Evolutionary conservation across 441 rosid genomes (phyloP).

Genomic region (Metrosideros polymorpha): DNA sequence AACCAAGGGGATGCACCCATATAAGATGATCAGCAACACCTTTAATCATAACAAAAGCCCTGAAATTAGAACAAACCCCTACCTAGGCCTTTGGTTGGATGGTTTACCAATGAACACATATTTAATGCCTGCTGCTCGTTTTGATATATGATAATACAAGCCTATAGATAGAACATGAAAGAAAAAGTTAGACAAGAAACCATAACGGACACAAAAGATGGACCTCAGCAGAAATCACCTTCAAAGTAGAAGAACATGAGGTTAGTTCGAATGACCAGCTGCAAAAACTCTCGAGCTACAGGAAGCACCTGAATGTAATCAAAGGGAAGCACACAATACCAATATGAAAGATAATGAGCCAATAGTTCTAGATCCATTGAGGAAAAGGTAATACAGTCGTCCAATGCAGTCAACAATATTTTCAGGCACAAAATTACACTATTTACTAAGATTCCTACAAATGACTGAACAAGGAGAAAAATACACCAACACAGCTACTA

Average conservation of each 20-base stretch:
- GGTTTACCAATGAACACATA: conserved; percentile 89
- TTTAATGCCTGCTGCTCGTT: conserved; percentile 75
- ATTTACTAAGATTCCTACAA: not conserved
- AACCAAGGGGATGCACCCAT: not conserved
- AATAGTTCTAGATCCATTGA: not conserved
- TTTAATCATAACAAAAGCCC: not conserved
- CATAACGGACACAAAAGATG: not conserved
- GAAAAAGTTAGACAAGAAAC: conserved; percentile 3
- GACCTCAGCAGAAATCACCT: conserved; percentile 33
- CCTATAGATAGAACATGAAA: conserved; percentile 29
- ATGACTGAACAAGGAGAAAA: not conserved
- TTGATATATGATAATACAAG: conserved; percentile 83
- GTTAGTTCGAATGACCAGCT: conserved; percentile 73
- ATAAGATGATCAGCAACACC: not conserved
- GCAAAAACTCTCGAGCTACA: conserved; percentile 65
- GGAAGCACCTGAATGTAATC: conserved; percentile 55
- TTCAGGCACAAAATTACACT: not conserved
- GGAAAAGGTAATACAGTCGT: not conserved
- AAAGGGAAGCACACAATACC: not conserved
- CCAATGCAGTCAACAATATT: not conserved
- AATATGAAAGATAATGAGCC: not conserved
- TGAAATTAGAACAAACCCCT: not conserved
- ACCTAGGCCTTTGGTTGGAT: conserved; percentile 91
- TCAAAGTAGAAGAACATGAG: conserved; percentile 96
- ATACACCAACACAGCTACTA: not conserved